A percentile compares a stretch with the other conserved stretches of the same genome.
Evolutionary conservation across 306 rosid species (phyloP).

Genomic region (Fagus sylvatica): DNA sequence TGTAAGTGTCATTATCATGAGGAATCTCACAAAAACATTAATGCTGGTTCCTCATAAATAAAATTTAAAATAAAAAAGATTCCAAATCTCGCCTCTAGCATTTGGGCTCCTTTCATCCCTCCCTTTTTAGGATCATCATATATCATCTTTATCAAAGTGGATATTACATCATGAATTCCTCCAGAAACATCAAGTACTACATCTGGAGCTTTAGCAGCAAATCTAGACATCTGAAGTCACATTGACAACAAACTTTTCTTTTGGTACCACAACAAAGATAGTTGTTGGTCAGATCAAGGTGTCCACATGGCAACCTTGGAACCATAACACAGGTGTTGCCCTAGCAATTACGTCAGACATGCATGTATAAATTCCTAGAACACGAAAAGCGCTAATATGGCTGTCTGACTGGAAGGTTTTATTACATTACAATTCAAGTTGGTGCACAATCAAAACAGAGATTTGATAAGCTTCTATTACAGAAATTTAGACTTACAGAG

Average conservation of each 20-base stretch:
- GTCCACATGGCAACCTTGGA: not conserved
- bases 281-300: not conserved
- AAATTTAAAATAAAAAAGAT: not conserved
- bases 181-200: not conserved
- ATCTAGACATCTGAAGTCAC: not conserved
- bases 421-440: not conserved
- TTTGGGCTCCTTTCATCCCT: not conserved
- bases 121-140: not conserved
- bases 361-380: conserved; percentile 4
- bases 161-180: not conserved
- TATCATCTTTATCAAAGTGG: not conserved
- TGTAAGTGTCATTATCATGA: not conserved
- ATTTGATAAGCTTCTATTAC: conserved; percentile 2
- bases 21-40: not conserved
- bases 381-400: not conserved
- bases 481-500: conserved; percentile 63
- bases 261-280: not conserved
- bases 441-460: not conserved
- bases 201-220: not conserved
- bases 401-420: not conserved
- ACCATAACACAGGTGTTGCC: not conserved
- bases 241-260: not conserved
- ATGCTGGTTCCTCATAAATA: not conserved
- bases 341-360: conserved; percentile 2
- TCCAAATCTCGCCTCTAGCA: not conserved